phyloP scores from a whole-genome alignment of 2,329 filamentous ascomycete genomes.

The Leptographium wingfieldii region DNA sequence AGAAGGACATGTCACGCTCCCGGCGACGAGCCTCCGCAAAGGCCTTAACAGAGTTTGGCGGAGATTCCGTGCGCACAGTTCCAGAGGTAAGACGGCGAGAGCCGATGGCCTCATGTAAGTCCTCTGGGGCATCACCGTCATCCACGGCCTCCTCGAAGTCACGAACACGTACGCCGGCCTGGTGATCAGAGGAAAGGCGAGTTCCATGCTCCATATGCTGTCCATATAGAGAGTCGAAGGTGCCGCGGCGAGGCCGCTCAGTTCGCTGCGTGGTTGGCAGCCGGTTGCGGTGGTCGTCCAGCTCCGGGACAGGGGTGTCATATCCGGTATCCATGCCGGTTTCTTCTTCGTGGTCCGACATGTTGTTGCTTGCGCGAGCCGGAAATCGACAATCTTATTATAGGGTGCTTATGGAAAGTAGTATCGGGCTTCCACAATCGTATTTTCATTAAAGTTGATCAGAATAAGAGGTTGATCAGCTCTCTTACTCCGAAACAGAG shows the following conservation, averaged over 20 bases:
- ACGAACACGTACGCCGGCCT: conserved; percentile 41
- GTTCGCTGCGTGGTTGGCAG: conserved; percentile 44
- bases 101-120: conserved; percentile 29
- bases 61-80: conserved; percentile 59
- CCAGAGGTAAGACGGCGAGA: conserved; percentile 45
- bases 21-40: conserved; percentile 85
- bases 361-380: conserved; percentile 27
- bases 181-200: not conserved
- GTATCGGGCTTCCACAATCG: not conserved
- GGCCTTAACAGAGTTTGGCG: conserved; percentile 93
- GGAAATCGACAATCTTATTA: not conserved
- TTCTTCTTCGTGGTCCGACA: conserved; percentile 60
- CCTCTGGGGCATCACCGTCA: conserved; percentile 54
- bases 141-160: conserved; percentile 81
- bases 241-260: conserved; percentile 54
- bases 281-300: conserved; percentile 78
- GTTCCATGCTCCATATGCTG: conserved; percentile 17
- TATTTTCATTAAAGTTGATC: not conserved
- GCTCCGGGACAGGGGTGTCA: conserved; percentile 61
- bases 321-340: conserved; percentile 48
- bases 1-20: conserved; percentile 56
- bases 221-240: conserved; percentile 57
- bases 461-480: not conserved
- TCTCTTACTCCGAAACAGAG: conserved; percentile 11
- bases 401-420: not conserved